Base-by-base conservation (phyloP, 2,329 filamentous ascomycete species). In the Colletotrichum simmondsii region DNA sequence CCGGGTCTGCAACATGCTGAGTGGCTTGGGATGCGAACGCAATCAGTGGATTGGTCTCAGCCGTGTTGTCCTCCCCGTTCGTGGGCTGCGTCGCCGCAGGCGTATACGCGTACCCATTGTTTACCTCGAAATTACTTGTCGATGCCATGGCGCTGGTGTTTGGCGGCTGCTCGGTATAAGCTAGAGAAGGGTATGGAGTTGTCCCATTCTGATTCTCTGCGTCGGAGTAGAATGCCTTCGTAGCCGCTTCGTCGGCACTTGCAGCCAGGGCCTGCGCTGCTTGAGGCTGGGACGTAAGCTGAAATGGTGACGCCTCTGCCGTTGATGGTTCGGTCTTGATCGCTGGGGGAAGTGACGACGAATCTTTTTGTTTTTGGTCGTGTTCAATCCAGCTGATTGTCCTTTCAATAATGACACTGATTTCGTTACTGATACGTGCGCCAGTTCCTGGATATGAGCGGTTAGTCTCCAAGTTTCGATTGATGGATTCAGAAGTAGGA, bases 311-410 rank as follows among this genome's bases (percentile, higher is more conserved):
- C 11, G 67, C 54, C 19, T 60, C 68, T 24, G 53, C 58, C 12
- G 42, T 49, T 19, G 42, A 49, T n/a, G 63, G 58, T 30, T 72
- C 68, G 24, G 69, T 58, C 64, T 73, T 75, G 26, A 71, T 64
- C 5, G 53, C 46, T 19, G 60, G 69, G n/a, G 61, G 7, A 10
- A 59, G 46, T 8, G 73, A 52, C 5, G 66, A 24, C 5, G 66
- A 24, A 7, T 75, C 63, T 7, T 62, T 76, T 12, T 81, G 76
- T 57, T 82, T 83, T 53, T 80, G 80, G 53, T 78, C 76, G 82
- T 88, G 87, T 68, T 89, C 85, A 68, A 90, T 90, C 83, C 85
- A 87, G 16, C 80, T 78, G 42, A 90, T 84, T 1, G 87, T 90
- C 5, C 85, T 84, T 26, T 88, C 83, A 37, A 89, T 86, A 60